Evolutionary conservation across 2,329 filamentous ascomycete genomes (phyloP), one percentile per base, ranked within the genome.

Genomic region (Triangularia verruculosa): DNA sequence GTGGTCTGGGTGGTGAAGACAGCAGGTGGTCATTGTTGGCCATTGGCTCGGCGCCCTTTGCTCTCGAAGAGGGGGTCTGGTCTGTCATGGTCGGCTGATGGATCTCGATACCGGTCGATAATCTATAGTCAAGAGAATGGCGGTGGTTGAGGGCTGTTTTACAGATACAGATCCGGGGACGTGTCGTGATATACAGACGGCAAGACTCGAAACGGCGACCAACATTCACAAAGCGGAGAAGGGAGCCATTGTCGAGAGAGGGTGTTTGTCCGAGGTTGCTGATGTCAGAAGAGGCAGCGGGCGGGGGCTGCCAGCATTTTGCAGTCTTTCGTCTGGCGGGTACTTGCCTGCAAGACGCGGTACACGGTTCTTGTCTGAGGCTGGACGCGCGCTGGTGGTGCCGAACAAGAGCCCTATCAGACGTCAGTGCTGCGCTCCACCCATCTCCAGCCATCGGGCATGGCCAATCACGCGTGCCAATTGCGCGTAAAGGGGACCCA

Each of bases 1-100:
- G 54, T 34, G 54, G 61, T 53, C 65, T 63, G 12, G 70, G 73
- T 1, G 72, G 75, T 11, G 74, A 74, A 15, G 70, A 66, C 56
- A 72, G 63, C 32, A 70, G 62, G 65, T 55, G 64, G 61, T 62
- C 53, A 61, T 59, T 47, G 39, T 47, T 20, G n/a, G n/a, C 67
- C 64, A 71, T 54, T 8, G 39, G 62, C 28, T 66, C 67, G 32
- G 70, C 68, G 57, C 61, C 68, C 66, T 66, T 64, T 58, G 68
- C 61, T 34, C 56, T 55, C 2, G 68, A 64, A 2, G 69, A 62
- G 20, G 64, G 61, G 24, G 53, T 43, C 57, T 65, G 67, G 25
- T 69, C 68, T 9, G 63, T 55, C 67, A 68, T 71, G n/a, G 43
- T 58, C 6, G 39, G 11, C 56, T 51, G 22, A 12, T 17, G 11